Evolutionary conservation across 345 rosid species (phyloP).

Genomic region (Heritiera littoralis): DNA sequence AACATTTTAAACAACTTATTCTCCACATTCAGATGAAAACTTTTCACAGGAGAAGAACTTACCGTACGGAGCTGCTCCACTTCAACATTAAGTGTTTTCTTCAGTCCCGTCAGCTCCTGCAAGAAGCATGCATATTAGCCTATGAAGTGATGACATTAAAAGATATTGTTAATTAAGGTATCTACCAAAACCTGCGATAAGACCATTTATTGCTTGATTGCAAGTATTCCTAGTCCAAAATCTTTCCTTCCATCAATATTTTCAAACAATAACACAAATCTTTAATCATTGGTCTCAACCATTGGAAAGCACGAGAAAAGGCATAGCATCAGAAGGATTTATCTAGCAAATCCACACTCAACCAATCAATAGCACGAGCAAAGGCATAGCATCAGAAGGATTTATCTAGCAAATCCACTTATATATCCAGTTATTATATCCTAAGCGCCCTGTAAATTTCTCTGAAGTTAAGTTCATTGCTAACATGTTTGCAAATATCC

Average conservation of each 20-base stretch:
- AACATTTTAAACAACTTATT: constrained; percentile 4
- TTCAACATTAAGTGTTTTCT: constrained; percentile 60
- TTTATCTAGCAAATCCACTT: background rate
- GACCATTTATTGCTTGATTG: background rate
- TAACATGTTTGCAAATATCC: background rate
- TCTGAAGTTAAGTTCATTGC: background rate
- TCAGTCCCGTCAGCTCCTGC: constrained; percentile 66
- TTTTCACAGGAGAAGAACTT: constrained; percentile 28
- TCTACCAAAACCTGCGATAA: background rate
- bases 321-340: background rate
- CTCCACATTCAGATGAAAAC: background rate
- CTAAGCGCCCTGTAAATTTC: background rate
- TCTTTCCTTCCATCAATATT: background rate
- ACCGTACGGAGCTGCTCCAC: constrained; percentile 72
- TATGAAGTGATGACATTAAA: background rate
- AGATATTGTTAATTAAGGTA: background rate
- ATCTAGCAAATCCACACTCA: background rate
- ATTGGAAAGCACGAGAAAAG: background rate
- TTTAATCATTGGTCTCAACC: background rate
- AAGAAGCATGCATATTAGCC: constrained; percentile 9
- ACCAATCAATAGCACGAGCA: background rate
- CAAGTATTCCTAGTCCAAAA: background rate
- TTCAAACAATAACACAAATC: background rate
- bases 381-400: background rate
- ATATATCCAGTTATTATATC: background rate